A percentile compares a stretch with the other conserved stretches of the same genome.
phyloP scores from a whole-genome alignment of 73 alveolate genomes.

The Stentor coeruleus region DNA sequence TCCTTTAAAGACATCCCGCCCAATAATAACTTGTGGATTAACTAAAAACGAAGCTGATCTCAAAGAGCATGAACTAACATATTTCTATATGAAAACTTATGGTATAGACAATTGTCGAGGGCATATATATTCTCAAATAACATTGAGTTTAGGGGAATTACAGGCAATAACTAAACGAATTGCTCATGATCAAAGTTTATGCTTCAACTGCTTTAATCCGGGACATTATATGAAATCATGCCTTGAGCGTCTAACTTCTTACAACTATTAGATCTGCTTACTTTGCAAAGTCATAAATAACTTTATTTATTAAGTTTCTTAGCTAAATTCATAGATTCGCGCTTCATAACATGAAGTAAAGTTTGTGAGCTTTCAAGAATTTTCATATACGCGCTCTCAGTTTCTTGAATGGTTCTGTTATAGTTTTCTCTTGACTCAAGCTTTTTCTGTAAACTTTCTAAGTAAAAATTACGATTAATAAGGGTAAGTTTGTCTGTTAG shows the following conservation, averaged over 20 bases:
- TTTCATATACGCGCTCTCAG: conserved; percentile 52
- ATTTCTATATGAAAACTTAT: neutral
- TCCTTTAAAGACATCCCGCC: neutral
- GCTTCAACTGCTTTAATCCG: neutral
- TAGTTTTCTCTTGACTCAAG: conserved; percentile 50
- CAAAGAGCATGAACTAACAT: neutral
- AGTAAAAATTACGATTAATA: too few species aligned
- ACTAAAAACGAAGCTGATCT: neutral
- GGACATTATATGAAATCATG: neutral
- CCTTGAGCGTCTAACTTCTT: too few species aligned
- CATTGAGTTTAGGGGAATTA: neutral
- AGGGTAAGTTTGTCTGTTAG: too few species aligned
- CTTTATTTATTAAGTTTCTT: too few species aligned
- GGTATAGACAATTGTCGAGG: neutral
- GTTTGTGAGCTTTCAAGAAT: conserved; percentile 50
- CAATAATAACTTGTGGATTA: neutral
- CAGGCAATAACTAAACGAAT: neutral
- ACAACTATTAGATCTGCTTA: too few species aligned
- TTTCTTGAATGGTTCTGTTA: conserved; percentile 49
- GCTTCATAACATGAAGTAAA: conserved; percentile 48
- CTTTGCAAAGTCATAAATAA: too few species aligned
- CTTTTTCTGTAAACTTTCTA: conserved; percentile 39
- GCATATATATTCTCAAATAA: neutral
- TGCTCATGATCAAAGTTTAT: neutral
- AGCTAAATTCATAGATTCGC: conserved; percentile 34